Conservation (phyloP, 2,329 filamentous ascomycete genomes). For the Byssothecium circinans region DNA sequence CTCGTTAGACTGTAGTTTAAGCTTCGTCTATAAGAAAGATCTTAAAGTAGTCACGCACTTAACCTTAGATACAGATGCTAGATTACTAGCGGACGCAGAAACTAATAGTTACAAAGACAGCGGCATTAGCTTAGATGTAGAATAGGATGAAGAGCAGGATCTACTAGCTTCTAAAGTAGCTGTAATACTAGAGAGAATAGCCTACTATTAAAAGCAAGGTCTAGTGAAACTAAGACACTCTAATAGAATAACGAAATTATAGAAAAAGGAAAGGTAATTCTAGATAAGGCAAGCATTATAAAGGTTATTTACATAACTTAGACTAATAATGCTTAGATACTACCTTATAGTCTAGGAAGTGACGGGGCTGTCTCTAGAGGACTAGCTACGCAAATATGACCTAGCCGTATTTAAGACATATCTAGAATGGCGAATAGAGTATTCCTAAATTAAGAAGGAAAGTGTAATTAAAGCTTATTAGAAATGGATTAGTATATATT, state of each 20-base stretch:
- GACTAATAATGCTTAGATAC: conserved; percentile 8
- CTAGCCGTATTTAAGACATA: conserved; percentile 18
- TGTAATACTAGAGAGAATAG: no score
- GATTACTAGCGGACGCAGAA: no score
- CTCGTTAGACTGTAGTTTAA: no score
- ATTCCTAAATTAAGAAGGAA: conserved; percentile 17
- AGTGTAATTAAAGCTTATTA: conserved; percentile 16
- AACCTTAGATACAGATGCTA: no score
- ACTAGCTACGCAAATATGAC: conserved; percentile 16
- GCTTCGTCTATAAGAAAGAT: no score
- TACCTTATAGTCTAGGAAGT: conserved; percentile 10
- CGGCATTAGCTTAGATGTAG: no score
- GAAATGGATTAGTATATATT: conserved; percentile 18
- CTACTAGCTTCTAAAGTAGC: no score
- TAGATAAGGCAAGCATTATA: conserved; percentile 9
- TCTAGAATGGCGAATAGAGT: conserved; percentile 16
- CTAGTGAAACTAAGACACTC: conserved; percentile 7
- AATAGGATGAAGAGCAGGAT: no score
- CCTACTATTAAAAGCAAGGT: conserved; percentile 4
- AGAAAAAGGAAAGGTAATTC: conserved; percentile 10
- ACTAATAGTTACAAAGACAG: no score
- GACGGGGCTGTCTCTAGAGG: conserved; percentile 13
- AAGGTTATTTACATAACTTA: background rate
- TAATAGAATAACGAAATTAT: conserved; percentile 5
- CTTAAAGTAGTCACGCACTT: no score